A percentile compares a stretch with the other conserved stretches of the same genome.
phyloP scores from a whole-genome alignment of 768 basidiomycete genomes.

The Amanita phalloides region DNA sequence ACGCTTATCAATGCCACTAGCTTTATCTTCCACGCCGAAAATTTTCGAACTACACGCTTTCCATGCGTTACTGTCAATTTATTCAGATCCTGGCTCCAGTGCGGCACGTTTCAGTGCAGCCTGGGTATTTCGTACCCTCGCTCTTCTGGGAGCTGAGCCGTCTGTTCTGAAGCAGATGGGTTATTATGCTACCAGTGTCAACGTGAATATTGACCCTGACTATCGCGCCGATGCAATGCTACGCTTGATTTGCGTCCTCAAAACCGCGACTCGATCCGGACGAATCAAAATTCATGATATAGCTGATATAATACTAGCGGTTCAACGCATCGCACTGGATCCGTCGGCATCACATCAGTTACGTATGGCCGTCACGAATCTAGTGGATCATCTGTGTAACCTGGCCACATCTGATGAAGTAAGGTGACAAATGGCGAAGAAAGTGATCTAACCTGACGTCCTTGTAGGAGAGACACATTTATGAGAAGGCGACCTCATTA shows the following conservation, averaged over 20 bases:
- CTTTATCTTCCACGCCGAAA: not conserved
- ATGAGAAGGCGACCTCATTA: slow-evolving; percentile 32
- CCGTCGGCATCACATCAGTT: slow-evolving; percentile 32
- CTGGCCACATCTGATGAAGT: not conserved
- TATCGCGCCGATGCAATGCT: not conserved
- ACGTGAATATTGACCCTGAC: not conserved
- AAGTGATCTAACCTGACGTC: not conserved
- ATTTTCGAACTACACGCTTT: not conserved
- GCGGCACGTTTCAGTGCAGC: not conserved
- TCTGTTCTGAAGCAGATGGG: not conserved
- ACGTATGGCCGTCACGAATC: not conserved
- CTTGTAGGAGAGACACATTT: slow-evolving; percentile 36
- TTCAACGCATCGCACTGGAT: slow-evolving; percentile 52
- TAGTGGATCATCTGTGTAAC: slow-evolving; percentile 1
- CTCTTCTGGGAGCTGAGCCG: slow-evolving; percentile 9
- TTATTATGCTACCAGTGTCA: not conserved
- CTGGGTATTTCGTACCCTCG: slow-evolving; percentile 8
- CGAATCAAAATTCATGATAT: slow-evolving; percentile 27
- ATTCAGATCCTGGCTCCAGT: not conserved
- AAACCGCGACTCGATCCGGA: slow-evolving; percentile 17
- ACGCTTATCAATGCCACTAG: not conserved
- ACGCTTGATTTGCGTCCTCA: slow-evolving; percentile 3
- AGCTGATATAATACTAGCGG: slow-evolving; percentile 34
- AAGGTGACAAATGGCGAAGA: not conserved
- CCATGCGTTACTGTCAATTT: slow-evolving; percentile 1